These are phyloP conservation scores for Hyparrhenia diplandra DNA, from an alignment of 176 grass and related monocot species.

Conservation along the genomic window DNA sequence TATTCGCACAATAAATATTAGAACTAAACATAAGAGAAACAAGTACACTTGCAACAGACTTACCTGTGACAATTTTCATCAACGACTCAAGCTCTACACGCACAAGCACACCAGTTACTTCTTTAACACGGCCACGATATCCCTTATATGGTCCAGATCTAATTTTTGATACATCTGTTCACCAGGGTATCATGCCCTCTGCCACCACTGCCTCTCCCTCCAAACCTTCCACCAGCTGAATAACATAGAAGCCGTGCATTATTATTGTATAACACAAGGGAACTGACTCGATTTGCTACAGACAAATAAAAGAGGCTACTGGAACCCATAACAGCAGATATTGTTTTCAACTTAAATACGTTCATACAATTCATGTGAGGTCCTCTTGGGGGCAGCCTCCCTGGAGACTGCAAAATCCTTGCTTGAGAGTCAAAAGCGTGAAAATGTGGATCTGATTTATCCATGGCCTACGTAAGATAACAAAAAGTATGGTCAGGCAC, in stretches of 20 bases:
- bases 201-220: constrained; percentile 45
- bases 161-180: constrained; percentile 67
- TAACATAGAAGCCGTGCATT: background rate
- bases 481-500: background rate
- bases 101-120: constrained; percentile 57
- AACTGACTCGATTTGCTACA: background rate
- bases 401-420: constrained; percentile 44
- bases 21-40: background rate
- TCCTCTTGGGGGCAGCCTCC: constrained; percentile 55
- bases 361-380: constrained; percentile 50
- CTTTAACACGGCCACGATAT: constrained; percentile 71
- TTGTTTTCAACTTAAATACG: background rate
- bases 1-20: constrained; percentile 24
- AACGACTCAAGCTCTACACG: constrained; percentile 77
- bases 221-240: constrained; percentile 47
- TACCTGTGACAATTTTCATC: constrained; percentile 80
- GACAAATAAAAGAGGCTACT: background rate
- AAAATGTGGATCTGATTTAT: constrained; percentile 41
- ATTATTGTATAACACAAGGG: background rate
- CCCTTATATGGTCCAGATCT: constrained; percentile 73
- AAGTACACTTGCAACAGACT: background rate
- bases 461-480: constrained; percentile 31
- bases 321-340: background rate
- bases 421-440: constrained; percentile 46
- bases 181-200: constrained; percentile 65